Evolutionary conservation across 352 stramenopile species (phyloP).

Genomic region (Phytophthora constricta): DNA sequence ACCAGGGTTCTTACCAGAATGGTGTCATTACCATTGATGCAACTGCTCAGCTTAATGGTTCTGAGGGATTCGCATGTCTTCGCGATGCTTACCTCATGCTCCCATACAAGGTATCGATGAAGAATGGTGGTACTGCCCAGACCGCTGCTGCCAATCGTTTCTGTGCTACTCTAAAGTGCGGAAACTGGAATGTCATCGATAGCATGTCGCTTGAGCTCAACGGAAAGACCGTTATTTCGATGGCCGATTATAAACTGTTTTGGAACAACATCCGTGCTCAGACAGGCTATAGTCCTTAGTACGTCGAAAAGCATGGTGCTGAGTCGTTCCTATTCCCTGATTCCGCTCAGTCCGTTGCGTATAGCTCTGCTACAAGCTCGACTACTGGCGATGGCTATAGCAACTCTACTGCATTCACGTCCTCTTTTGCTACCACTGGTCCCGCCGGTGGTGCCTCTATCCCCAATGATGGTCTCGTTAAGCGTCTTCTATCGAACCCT

Average conservation of each 20-base stretch:
- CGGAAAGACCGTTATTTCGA: conserved; percentile 8
- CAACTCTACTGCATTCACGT: background rate
- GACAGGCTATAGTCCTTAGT: conserved; percentile 1
- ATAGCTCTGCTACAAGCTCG: too few species aligned
- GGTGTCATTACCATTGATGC: conserved; percentile 12
- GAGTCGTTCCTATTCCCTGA: conserved; percentile 15
- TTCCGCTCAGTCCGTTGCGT: background rate
- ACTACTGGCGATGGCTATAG: conserved; percentile 11
- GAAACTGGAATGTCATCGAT: conserved; percentile 21
- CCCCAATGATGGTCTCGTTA: conserved; percentile 10
- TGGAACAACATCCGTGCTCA: conserved; percentile 20
- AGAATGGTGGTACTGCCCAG: conserved; percentile 1
- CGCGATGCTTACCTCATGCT: conserved; percentile 14
- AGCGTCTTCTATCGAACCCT: conserved; percentile 16
- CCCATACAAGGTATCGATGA: conserved; percentile 7
- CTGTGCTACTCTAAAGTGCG: background rate
- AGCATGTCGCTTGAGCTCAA: conserved; percentile 11
- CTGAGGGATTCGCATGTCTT: conserved; percentile 1
- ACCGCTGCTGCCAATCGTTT: background rate
- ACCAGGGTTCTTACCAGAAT: background rate
- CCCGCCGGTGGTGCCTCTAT: background rate
- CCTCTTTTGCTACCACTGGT: background rate
- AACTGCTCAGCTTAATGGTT: conserved; percentile 1
- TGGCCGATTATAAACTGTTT: conserved; percentile 17
- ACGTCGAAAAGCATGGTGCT: conserved; percentile 22